Conservation (phyloP, 768 basidiomycete genomes). For the Suillus sp. region DNA sequence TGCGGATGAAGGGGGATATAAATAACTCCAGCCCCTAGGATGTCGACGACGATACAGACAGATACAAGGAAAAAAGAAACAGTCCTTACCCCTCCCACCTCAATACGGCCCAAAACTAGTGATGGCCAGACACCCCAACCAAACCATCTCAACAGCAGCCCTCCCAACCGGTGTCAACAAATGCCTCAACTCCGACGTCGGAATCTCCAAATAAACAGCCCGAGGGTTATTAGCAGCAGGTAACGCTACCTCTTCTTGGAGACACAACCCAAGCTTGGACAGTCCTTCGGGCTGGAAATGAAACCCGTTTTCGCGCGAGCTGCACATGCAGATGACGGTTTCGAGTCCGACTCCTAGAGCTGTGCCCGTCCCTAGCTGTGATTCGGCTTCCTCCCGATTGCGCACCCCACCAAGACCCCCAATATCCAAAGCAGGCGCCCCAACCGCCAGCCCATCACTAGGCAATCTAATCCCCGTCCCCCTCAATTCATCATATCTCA, state of each 20-base stretch:
- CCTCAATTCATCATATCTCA: conserved; percentile 71
- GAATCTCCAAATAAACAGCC: conserved; percentile 34
- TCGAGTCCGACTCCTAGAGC: conserved; percentile 24
- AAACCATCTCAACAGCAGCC: conserved; percentile 55
- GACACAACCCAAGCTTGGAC: conserved; percentile 70
- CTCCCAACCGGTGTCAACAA: conserved; percentile 47
- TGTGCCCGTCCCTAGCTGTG: neutral
- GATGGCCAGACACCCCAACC: conserved; percentile 56
- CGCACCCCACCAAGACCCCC: conserved; percentile 32
- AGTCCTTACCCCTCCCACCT: conserved; percentile 5
- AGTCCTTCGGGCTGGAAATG: conserved; percentile 83
- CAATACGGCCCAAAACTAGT: conserved; percentile 39
- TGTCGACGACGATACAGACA: neutral
- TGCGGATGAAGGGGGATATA: neutral
- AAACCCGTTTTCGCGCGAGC: conserved; percentile 64
- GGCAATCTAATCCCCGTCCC: conserved; percentile 75
- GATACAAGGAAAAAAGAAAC: conserved; percentile 5
- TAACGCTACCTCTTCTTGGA: conserved; percentile 23
- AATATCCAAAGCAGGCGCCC: conserved; percentile 57
- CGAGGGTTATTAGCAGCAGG: conserved; percentile 10
- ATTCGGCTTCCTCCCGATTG: neutral
- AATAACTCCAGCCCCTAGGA: neutral
- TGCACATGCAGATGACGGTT: conserved; percentile 59
- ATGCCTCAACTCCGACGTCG: conserved; percentile 43
- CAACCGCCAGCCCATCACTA: conserved; percentile 66